Conservation (phyloP, 164 flowering plant genomes). For the Brasenia schreberi region DNA sequence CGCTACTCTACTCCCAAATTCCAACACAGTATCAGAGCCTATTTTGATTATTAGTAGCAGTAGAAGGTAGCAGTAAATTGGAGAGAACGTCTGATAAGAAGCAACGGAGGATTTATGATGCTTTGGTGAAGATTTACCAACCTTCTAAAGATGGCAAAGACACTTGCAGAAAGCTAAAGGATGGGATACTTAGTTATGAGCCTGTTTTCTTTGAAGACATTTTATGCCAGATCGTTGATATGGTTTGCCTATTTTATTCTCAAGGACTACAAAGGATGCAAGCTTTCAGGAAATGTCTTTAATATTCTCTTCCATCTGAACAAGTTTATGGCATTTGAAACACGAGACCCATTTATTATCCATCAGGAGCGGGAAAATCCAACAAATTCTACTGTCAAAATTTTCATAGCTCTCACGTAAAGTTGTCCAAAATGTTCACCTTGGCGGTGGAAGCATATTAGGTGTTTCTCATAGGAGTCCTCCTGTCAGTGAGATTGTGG, state of each 20-base stretch:
- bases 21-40: too few species aligned
- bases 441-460: slow-evolving; percentile 87
- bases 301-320: slow-evolving; percentile 88
- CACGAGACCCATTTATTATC: slow-evolving; percentile 81
- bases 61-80: too few species aligned
- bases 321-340: slow-evolving; percentile 88
- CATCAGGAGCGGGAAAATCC: too few species aligned
- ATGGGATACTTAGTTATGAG: too few species aligned
- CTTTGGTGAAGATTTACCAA: too few species aligned
- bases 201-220: slow-evolving; percentile 86
- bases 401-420: slow-evolving; percentile 54
- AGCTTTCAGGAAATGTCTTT: slow-evolving; percentile 71
- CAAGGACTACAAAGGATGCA: slow-evolving; percentile 55
- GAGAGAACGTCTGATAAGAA: too few species aligned
- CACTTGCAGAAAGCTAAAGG: too few species aligned
- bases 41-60: too few species aligned
- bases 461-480: slow-evolving; percentile 96
- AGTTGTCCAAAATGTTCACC: slow-evolving; percentile 84
- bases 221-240: slow-evolving; percentile 85
- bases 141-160: too few species aligned
- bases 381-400: neutral
- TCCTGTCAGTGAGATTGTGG: slow-evolving; percentile 53
- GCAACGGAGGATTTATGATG: too few species aligned
- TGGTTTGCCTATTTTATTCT: slow-evolving; percentile 57
- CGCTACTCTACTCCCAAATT: too few species aligned